Base-by-base conservation (phyloP, 192 early-diverging fungal genomes). In the Coemansia erecta region DNA sequence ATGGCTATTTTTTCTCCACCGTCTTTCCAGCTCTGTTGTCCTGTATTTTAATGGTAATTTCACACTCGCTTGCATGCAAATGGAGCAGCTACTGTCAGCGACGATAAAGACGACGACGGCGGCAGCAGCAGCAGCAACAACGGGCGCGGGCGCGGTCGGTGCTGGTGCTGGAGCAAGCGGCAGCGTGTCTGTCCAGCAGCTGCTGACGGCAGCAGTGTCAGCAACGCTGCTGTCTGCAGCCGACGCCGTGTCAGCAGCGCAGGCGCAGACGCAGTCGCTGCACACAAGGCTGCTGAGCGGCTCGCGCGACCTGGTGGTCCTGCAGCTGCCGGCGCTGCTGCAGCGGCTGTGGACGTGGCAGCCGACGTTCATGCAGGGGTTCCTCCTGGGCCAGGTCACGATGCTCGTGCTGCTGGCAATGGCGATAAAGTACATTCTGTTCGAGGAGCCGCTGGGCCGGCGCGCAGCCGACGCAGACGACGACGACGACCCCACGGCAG, bases 331-430 rank as follows among this genome's bases (percentile, higher is more conserved):
- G 19, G 15, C 39, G 19, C 15, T 66, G 2, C 13, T 39, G 22
- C 50, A 58, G 60, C 46, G 49, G 28, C 15, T 77, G 47, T 63
- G 65, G 61, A 23, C 58, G 7, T 77, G 75, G 75, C 77, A 80
- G 53, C 71, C 71, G 28, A 73, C 77, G 47, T 81, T 81, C 40
- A 72, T 72, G 73, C 80, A 81, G 15, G 80, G 80, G 4, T 81
- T 81, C 40, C 62, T 81, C 18, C 60, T 78, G 15, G 81, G 81
- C 26, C 81, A 82, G 49, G 24, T 82, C 56, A 75, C 66, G 56
- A 74, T 82, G 63, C 60, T 78, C 19, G 63, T 72, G 28, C 50
- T 82, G 22, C 51, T 82, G 11, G 58, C 72, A 10, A 60, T 78
- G 62, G 71, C 72, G 24, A 69, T 82, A 53, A 73, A 77, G 55